phyloP scores from a whole-genome alignment of 441 rosid species.

The Croton laevigatus region DNA sequence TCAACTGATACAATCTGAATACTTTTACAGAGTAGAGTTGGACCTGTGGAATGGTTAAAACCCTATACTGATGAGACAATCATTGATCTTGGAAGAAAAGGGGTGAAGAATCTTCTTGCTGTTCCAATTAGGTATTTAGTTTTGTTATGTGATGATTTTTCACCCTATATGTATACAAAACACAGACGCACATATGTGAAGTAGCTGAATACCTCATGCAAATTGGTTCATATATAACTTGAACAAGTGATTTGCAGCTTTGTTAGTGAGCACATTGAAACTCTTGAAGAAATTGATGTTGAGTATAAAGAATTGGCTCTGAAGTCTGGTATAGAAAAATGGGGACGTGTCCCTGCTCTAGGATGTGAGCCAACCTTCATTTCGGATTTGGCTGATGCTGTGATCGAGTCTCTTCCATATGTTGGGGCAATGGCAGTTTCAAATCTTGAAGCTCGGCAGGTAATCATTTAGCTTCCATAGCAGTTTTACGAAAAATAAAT shows the following conservation, averaged over 20 bases:
- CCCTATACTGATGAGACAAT: constrained; percentile 97
- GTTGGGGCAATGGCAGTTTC: constrained; percentile 99
- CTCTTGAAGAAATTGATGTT: constrained; percentile 92
- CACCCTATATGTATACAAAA: too few species aligned
- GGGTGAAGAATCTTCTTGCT: constrained; percentile 82
- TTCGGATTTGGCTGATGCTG: constrained; percentile 97
- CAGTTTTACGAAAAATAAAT: constrained; percentile 5
- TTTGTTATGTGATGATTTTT: constrained; percentile 7
- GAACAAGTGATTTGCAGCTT: constrained; percentile 48
- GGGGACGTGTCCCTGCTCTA: constrained; percentile 97
- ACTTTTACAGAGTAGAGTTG: constrained; percentile 89
- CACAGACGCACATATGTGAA: background rate
- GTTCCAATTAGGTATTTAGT: constrained; percentile 77
- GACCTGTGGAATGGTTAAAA: constrained; percentile 98
- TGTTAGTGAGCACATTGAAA: constrained; percentile 96
- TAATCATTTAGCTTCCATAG: constrained; percentile 15
- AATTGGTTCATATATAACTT: constrained; percentile 13
- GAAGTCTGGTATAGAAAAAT: constrained; percentile 83
- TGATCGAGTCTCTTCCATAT: constrained; percentile 94
- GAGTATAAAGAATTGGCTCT: constrained; percentile 86
- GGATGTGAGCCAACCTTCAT: constrained; percentile 95
- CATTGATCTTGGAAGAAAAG: constrained; percentile 79
- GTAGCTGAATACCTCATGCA: constrained; percentile 9
- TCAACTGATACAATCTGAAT: constrained; percentile 29
- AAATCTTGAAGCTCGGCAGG: constrained; percentile 98